Evolutionary conservation across 176 grass and related monocot genomes (phyloP).

Genomic region (Eremochloa ophiuroides): DNA sequence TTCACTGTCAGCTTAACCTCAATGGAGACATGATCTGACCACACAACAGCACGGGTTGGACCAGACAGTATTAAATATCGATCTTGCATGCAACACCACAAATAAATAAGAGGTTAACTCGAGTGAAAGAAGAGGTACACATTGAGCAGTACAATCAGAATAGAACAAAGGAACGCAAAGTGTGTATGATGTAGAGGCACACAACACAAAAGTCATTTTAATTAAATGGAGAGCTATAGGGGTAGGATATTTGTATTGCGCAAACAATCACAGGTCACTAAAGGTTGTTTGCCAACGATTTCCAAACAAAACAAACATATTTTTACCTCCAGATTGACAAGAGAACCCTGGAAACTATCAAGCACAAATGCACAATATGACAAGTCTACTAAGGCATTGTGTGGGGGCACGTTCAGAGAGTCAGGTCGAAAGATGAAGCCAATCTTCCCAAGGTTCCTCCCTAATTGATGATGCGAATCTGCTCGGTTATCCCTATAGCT

Average conservation of each 20-base stretch:
- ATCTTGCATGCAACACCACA: not conserved
- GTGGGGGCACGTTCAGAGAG: too few species aligned
- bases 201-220: not conserved
- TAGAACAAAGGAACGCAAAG: not conserved
- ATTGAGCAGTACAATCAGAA: not conserved
- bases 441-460: too few species aligned
- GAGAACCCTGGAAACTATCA: too few species aligned
- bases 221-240: not conserved
- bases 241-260: too few species aligned
- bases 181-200: not conserved
- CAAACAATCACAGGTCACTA: not conserved
- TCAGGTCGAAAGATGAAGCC: too few species aligned
- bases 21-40: not conserved
- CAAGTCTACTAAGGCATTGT: too few species aligned
- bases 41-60: not conserved
- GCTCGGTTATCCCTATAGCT: too few species aligned
- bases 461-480: too few species aligned
- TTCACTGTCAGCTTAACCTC: constrained; percentile 11
- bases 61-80: not conserved
- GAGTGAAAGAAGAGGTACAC: not conserved
- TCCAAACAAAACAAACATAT: too few species aligned
- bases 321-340: too few species aligned
- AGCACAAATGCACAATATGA: too few species aligned
- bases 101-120: not conserved
- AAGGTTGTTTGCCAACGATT: not conserved